These are phyloP conservation scores for Ambispora gerdemannii DNA, from an alignment of 192 early-diverging fungal species.

Conservation along the genomic window DNA sequence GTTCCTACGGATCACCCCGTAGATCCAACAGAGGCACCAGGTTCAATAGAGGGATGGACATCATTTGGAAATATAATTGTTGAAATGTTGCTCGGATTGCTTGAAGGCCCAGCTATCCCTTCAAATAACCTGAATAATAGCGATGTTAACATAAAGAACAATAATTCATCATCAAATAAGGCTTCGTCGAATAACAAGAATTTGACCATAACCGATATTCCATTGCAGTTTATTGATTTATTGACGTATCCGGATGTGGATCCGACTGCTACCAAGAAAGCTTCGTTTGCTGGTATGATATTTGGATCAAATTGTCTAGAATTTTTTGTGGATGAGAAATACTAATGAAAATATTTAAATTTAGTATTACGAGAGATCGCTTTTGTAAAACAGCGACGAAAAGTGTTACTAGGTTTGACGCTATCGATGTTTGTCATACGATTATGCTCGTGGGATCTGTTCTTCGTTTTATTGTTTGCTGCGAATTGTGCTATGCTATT, in stretches of 20 bases:
- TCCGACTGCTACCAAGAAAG: constrained; percentile 33
- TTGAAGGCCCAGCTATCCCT: too few relatives aligned
- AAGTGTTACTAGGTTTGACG: constrained; percentile 44
- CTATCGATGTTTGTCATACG: constrained; percentile 43
- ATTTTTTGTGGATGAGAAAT: too few relatives aligned
- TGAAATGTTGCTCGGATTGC: too few relatives aligned
- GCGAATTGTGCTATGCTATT: constrained; percentile 51
- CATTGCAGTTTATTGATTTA: constrained; percentile 48
- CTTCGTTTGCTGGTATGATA: constrained; percentile 37
- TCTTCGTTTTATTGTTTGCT: constrained; percentile 44
- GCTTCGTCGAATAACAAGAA: constrained; percentile 33
- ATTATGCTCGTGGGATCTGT: constrained; percentile 50
- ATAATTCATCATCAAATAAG: too few relatives aligned
- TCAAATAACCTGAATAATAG: too few relatives aligned
- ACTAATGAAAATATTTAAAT: too few relatives aligned
- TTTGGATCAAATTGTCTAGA: too few relatives aligned
- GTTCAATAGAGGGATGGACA: too few relatives aligned
- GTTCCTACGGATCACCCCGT: too few relatives aligned
- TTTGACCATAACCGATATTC: constrained; percentile 40
- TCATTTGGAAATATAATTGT: too few relatives aligned
- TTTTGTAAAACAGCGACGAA: constrained; percentile 48
- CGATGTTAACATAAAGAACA: too few relatives aligned
- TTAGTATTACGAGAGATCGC: constrained; percentile 48
- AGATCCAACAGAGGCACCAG: too few relatives aligned
- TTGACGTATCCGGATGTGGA: constrained; percentile 49